Evolutionary conservation across 306 rosid species (phyloP).

Genomic region (Glycine tomentella): DNA sequence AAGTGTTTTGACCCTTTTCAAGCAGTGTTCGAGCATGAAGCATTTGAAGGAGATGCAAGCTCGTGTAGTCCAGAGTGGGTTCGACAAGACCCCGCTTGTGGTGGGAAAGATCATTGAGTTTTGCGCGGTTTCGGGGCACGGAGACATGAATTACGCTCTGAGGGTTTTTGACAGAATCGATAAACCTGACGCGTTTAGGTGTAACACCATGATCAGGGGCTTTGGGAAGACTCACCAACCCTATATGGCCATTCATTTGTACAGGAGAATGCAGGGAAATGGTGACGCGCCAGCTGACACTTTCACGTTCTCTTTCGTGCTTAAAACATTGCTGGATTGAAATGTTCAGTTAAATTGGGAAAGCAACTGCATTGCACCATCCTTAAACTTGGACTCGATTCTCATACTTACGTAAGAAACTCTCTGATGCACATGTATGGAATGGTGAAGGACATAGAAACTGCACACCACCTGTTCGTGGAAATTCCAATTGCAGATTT

Average conservation of each 20-base stretch:
- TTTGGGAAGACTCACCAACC: conserved; percentile 58
- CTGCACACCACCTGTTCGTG: conserved; percentile 69
- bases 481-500: conserved; percentile 63
- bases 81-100: conserved; percentile 57
- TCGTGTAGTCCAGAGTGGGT: conserved; percentile 56
- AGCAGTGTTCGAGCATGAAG: conserved; percentile 60
- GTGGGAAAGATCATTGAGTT: conserved; percentile 66
- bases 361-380: conserved; percentile 62
- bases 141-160: conserved; percentile 64
- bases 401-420: conserved; percentile 70
- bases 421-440: conserved; percentile 80
- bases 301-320: conserved; percentile 75
- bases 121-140: conserved; percentile 53
- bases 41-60: conserved; percentile 65
- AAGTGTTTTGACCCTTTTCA: conserved; percentile 59
- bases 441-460: conserved; percentile 49
- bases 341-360: conserved; percentile 52
- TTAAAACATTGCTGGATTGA: conserved; percentile 58
- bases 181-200: conserved; percentile 70
- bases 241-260: conserved; percentile 56
- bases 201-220: conserved; percentile 84
- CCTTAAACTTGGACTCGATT: conserved; percentile 59
- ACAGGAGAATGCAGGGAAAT: conserved; percentile 61
- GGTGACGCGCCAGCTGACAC: conserved; percentile 49
- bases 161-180: conserved; percentile 56